Evolutionary conservation across 1,284 basidiomycete genomes (phyloP).

Genomic region (Calocybe gambosa): DNA sequence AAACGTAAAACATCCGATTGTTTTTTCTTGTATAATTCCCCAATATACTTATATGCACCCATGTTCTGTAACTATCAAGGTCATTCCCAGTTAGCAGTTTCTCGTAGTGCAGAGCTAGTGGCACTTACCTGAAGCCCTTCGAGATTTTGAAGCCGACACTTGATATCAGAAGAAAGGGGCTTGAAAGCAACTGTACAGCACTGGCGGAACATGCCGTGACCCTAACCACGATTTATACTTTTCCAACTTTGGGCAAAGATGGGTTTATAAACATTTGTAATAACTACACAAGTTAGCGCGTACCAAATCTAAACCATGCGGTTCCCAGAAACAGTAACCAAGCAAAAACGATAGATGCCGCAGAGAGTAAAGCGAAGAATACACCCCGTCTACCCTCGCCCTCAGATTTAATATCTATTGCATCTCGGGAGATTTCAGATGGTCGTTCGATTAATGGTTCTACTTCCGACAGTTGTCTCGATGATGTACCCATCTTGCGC

Average conservation of each 20-base stretch:
- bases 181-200: slow-evolving; percentile 22
- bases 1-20: slow-evolving; percentile 98
- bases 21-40: slow-evolving; percentile 95
- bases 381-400: slow-evolving; percentile 41
- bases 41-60: slow-evolving; percentile 97
- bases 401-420: slow-evolving; percentile 31
- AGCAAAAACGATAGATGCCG: slow-evolving; percentile 42
- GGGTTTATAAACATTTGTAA: too few species aligned
- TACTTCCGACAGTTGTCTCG: slow-evolving; percentile 3
- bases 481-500: background rate
- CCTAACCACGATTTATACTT: slow-evolving; percentile 3
- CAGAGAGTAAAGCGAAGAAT: slow-evolving; percentile 41
- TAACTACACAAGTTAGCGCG: background rate
- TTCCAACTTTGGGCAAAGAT: too few species aligned
- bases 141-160: slow-evolving; percentile 30
- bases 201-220: slow-evolving; percentile 19
- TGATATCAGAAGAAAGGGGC: slow-evolving; percentile 19
- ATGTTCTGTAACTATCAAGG: slow-evolving; percentile 34
- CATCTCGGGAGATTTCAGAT: background rate
- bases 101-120: background rate
- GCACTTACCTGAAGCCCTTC: slow-evolving; percentile 21
- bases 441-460: slow-evolving; percentile 1
- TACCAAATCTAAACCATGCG: slow-evolving; percentile 50
- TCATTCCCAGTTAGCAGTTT: background rate
- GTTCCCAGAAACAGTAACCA: slow-evolving; percentile 67